These are phyloP conservation scores for Ogataea nitratoaversa DNA, from an alignment of 805 yeast genomes.

Conservation along the genomic window DNA sequence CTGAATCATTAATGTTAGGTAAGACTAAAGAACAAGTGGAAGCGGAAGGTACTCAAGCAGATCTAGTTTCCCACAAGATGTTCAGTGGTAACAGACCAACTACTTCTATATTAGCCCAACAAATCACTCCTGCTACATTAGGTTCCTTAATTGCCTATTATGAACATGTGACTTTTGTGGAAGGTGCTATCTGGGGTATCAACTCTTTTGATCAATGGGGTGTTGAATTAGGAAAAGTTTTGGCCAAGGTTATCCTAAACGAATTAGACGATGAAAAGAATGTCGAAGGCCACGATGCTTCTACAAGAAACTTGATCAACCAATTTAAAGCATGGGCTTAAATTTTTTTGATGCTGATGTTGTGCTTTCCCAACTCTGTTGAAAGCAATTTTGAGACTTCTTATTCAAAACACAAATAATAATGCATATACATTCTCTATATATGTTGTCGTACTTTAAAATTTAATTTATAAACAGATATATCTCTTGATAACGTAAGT, in stretches of 20 bases:
- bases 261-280: conserved; percentile 66
- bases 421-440: too few species aligned
- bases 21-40: conserved; percentile 79
- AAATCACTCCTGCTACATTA: conserved; percentile 92
- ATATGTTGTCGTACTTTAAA: too few species aligned
- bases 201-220: conserved; percentile 99
- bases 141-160: conserved; percentile 97
- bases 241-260: conserved; percentile 91
- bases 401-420: too few species aligned
- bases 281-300: conserved; percentile 75
- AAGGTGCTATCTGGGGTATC: conserved; percentile 99
- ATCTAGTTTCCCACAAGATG: conserved; percentile 88
- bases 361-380: too few species aligned
- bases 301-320: conserved; percentile 91
- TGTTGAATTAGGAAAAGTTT: conserved; percentile 96
- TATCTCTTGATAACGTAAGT: too few species aligned
- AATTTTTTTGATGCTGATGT: conserved; percentile 1
- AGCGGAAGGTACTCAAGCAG: conserved; percentile 80
- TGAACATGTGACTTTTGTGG: conserved; percentile 95
- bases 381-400: too few species aligned
- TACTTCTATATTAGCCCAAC: conserved; percentile 91
- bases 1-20: conserved; percentile 97
- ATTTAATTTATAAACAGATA: too few species aligned
- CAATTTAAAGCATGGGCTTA: conserved; percentile 83
- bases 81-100: conserved; percentile 99